Conservation (phyloP, 2,329 filamentous ascomycete species). For the Calonectria pteridis region DNA sequence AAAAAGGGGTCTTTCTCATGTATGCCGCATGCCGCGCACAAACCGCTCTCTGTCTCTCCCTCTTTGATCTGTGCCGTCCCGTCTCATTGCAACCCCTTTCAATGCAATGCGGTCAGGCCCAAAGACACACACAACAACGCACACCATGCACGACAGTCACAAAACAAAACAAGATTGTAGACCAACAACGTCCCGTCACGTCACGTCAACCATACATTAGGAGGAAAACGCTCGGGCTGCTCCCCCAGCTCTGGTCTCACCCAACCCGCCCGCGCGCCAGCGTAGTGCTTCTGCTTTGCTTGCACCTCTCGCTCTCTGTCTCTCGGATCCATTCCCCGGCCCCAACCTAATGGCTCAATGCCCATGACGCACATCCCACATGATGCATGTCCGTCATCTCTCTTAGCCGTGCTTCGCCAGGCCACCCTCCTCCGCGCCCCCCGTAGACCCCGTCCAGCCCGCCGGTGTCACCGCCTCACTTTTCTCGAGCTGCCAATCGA, state of each 20-base stretch:
- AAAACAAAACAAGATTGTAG: not conserved
- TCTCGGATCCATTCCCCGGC: constrained; percentile 16
- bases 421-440: constrained; percentile 19
- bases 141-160: not conserved
- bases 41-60: not conserved
- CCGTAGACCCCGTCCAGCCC: constrained; percentile 15
- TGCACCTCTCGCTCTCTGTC: not conserved
- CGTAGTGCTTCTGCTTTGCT: not conserved
- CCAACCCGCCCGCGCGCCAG: not conserved
- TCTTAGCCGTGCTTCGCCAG: constrained; percentile 10
- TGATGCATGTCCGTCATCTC: constrained; percentile 29
- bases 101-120: constrained; percentile 2
- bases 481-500: constrained; percentile 11
- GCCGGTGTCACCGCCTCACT: constrained; percentile 28
- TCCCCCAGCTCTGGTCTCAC: constrained; percentile 1
- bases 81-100: not conserved
- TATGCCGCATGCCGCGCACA: no score
- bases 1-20: not conserved
- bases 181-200: not conserved
- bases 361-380: constrained; percentile 28
- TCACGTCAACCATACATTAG: not conserved
- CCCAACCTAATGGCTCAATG: constrained; percentile 9
- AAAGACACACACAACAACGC: not conserved
- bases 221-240: not conserved
- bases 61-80: not conserved